phyloP scores from a whole-genome alignment of 306 rosid genomes.

The Nissolia schottii region DNA sequence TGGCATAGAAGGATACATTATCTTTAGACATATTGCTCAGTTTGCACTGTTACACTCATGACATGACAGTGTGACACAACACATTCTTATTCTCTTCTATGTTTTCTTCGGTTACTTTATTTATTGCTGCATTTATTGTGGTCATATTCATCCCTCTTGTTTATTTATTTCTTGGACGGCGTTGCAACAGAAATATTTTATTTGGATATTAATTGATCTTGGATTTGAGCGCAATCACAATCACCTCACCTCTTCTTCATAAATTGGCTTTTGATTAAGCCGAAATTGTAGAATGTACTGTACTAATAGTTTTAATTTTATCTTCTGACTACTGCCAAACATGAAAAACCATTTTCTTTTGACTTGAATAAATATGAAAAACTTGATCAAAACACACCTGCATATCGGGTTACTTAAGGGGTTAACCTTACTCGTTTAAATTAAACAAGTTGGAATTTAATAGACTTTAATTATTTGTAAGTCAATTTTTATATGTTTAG shows the following conservation, averaged over 20 bases:
- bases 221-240: background rate
- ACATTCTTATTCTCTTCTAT: slow-evolving; percentile 12
- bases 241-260: slow-evolving; percentile 17
- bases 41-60: slow-evolving; percentile 24
- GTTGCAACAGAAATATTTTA: slow-evolving; percentile 13
- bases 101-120: background rate
- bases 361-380: background rate
- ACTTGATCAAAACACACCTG: too few species aligned
- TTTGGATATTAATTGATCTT: background rate
- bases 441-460: too few species aligned
- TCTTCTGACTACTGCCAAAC: slow-evolving; percentile 3
- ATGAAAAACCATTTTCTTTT: slow-evolving; percentile 2
- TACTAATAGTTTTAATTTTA: background rate
- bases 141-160: slow-evolving; percentile 22
- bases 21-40: background rate
- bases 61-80: slow-evolving; percentile 31
- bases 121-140: slow-evolving; percentile 29
- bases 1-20: background rate
- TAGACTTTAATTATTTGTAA: too few species aligned
- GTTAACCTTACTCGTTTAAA: too few species aligned
- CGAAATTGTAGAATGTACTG: slow-evolving; percentile 17
- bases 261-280: slow-evolving; percentile 18
- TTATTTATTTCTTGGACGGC: slow-evolving; percentile 39
- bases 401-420: too few species aligned
- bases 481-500: too few species aligned